phyloP scores from a whole-genome alignment of 305 asterid genomes.

The Euphrasia arctica region DNA sequence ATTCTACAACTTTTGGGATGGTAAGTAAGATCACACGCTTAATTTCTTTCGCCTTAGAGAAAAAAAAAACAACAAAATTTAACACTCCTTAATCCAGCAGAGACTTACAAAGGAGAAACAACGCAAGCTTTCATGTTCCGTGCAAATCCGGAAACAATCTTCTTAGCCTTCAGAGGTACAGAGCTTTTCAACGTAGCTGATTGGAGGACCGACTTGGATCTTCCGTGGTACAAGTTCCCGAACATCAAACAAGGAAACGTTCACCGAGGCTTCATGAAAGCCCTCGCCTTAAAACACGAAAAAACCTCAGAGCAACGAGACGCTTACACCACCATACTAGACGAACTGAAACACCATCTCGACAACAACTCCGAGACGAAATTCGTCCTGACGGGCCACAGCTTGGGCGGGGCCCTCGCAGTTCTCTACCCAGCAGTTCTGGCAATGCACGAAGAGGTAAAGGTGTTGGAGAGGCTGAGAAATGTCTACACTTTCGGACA shows the following conservation, averaged over 20 bases:
- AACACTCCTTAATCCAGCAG: slow-evolving; percentile 28
- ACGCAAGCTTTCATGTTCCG: slow-evolving; percentile 54
- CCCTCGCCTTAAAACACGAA: slow-evolving; percentile 47
- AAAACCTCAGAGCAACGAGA: slow-evolving; percentile 17
- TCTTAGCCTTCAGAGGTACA: slow-evolving; percentile 64
- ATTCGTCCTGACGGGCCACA: slow-evolving; percentile 58
- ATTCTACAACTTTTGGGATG: slow-evolving; percentile 48
- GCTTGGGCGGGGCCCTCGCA: slow-evolving; percentile 68
- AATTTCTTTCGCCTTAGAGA: no score
- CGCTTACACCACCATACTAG: slow-evolving; percentile 45
- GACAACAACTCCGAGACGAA: slow-evolving; percentile 20
- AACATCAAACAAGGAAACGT: slow-evolving; percentile 38
- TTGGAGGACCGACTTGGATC: slow-evolving; percentile 57
- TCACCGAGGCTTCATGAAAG: slow-evolving; percentile 57
- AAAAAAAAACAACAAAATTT: no score
- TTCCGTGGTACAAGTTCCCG: slow-evolving; percentile 44
- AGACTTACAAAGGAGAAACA: slow-evolving; percentile 28
- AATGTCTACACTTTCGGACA: slow-evolving; percentile 65
- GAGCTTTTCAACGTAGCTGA: slow-evolving; percentile 44
- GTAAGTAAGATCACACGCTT: slow-evolving; percentile 28
- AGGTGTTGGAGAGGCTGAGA: slow-evolving; percentile 38
- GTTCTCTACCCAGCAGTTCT: slow-evolving; percentile 50
- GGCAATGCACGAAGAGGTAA: slow-evolving; percentile 34
- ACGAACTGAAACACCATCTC: slow-evolving; percentile 25
- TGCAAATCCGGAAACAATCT: slow-evolving; percentile 26